phyloP scores from a whole-genome alignment of 495 filamentous ascomycete genomes.

The Aspergillus diversus region DNA sequence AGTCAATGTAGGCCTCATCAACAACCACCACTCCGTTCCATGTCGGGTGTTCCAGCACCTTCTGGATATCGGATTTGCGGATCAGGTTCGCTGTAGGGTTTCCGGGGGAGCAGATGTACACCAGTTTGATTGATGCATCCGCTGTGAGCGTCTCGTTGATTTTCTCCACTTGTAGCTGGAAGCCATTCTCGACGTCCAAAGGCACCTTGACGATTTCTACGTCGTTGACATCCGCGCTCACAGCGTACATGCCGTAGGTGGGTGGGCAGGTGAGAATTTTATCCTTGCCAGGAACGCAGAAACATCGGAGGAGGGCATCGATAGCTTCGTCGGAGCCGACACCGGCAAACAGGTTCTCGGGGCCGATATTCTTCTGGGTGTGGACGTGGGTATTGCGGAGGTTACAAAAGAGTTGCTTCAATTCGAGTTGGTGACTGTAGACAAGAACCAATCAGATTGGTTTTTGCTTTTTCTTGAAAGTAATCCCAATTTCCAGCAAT shows the following conservation, averaged over 20 bases:
- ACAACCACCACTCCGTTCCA: constrained; percentile 96
- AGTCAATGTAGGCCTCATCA: constrained; percentile 98
- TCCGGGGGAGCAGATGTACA: constrained; percentile 90
- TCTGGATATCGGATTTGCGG: constrained; percentile 71
- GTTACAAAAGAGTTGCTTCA: constrained; percentile 86
- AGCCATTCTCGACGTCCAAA: constrained; percentile 62
- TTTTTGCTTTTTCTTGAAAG: background rate
- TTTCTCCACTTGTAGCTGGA: constrained; percentile 69
- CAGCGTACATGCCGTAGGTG: constrained; percentile 97
- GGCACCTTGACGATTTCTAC: constrained; percentile 82
- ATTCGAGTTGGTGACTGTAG: constrained; percentile 74
- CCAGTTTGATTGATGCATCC: constrained; percentile 76
- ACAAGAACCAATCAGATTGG: background rate
- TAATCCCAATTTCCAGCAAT: background rate
- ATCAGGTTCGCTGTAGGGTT: constrained; percentile 87
- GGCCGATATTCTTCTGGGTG: constrained; percentile 71
- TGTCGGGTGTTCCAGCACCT: constrained; percentile 79
- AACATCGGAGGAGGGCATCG: constrained; percentile 88
- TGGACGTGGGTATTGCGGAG: constrained; percentile 86
- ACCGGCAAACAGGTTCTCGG: constrained; percentile 88
- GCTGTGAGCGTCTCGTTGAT: constrained; percentile 66
- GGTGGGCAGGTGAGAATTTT: constrained; percentile 93
- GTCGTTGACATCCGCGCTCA: constrained; percentile 93
- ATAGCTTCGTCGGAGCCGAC: constrained; percentile 97
- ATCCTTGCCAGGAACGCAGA: constrained; percentile 85